These are phyloP conservation scores for Mortierella antarctica DNA, from an alignment of 192 early-diverging fungal genomes.

Conservation along the genomic window DNA sequence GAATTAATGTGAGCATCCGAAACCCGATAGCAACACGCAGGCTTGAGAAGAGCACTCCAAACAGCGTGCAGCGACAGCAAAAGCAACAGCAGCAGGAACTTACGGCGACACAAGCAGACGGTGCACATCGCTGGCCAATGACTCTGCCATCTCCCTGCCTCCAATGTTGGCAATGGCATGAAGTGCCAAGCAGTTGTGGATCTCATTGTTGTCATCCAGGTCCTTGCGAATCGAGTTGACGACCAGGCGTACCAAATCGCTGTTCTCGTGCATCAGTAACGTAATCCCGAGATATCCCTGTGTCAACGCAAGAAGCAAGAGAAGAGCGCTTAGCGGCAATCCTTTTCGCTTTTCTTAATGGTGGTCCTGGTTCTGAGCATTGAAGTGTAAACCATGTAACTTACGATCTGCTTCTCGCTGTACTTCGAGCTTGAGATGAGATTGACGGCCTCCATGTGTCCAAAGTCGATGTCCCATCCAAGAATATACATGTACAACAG, in stretches of 20 bases:
- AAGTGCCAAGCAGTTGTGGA: slow-evolving; percentile 90
- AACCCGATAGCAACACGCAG: slow-evolving; percentile 30
- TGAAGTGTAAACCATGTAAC: slow-evolving; percentile 14
- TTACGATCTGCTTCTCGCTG: slow-evolving; percentile 98
- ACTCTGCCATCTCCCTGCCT: slow-evolving; percentile 91
- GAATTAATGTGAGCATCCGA: slow-evolving; percentile 13
- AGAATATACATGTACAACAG: slow-evolving; percentile 99
- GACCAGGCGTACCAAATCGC: slow-evolving; percentile 84
- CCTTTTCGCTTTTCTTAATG: not conserved
- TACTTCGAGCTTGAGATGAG: slow-evolving; percentile 91
- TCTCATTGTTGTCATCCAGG: slow-evolving; percentile 86
- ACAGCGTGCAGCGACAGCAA: not conserved
- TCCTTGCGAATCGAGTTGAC: slow-evolving; percentile 92
- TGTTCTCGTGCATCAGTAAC: slow-evolving; percentile 88
- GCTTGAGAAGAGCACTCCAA: not conserved
- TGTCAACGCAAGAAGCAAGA: not conserved
- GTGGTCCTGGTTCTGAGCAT: not conserved
- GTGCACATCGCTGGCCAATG: slow-evolving; percentile 85
- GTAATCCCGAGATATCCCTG: slow-evolving; percentile 98
- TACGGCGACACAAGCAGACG: slow-evolving; percentile 85
- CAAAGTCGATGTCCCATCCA: slow-evolving; percentile 99
- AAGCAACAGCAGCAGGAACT: not conserved
- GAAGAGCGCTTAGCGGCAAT: not conserved
- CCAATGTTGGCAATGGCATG: slow-evolving; percentile 98
- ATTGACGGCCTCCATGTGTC: slow-evolving; percentile 95